A percentile compares a stretch with the other conserved stretches of the same genome.
Conservation (phyloP, 2,329 filamentous ascomycete genomes). For the Xylariaceae sp. region DNA sequence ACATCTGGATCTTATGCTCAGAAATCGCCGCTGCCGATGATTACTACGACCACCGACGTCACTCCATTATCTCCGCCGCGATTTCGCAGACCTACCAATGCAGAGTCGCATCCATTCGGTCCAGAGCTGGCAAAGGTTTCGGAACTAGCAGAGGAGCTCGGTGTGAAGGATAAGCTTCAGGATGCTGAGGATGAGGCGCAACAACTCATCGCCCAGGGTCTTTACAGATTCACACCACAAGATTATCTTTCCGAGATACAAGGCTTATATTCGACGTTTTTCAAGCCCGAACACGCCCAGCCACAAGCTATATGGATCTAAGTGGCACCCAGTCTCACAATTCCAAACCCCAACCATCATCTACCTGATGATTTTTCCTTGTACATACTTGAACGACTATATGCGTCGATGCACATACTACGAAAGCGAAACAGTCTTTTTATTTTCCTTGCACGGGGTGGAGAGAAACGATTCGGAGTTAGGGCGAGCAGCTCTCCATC, state of each 20-base stretch:
- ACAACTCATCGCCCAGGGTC: constrained; percentile 63
- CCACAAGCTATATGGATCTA: constrained; percentile 48
- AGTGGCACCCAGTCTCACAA: neutral
- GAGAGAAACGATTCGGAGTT: constrained; percentile 12
- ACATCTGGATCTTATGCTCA: constrained; percentile 34
- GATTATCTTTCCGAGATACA: constrained; percentile 84
- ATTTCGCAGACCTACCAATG: constrained; percentile 25
- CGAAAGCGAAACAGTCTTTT: constrained; percentile 2
- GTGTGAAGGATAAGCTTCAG: constrained; percentile 55
- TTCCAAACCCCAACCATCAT: constrained; percentile 10
- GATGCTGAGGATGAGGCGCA: constrained; percentile 70
- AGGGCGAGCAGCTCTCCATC: neutral
- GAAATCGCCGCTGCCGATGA: constrained; percentile 23
- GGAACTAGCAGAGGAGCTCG: constrained; percentile 87
- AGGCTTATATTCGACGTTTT: constrained; percentile 60
- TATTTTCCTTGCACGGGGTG: neutral
- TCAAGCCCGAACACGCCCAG: constrained; percentile 37
- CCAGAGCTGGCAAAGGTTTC: constrained; percentile 88
- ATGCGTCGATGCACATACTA: constrained; percentile 14
- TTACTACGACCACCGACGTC: constrained; percentile 31
- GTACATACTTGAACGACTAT: constrained; percentile 31
- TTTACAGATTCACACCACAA: constrained; percentile 70
- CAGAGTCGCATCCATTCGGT: constrained; percentile 64
- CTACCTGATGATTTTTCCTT: constrained; percentile 24
- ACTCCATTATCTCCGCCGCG: constrained; percentile 27